Conservation (phyloP, 768 basidiomycete species). For the Termitomyces sp. region DNA sequence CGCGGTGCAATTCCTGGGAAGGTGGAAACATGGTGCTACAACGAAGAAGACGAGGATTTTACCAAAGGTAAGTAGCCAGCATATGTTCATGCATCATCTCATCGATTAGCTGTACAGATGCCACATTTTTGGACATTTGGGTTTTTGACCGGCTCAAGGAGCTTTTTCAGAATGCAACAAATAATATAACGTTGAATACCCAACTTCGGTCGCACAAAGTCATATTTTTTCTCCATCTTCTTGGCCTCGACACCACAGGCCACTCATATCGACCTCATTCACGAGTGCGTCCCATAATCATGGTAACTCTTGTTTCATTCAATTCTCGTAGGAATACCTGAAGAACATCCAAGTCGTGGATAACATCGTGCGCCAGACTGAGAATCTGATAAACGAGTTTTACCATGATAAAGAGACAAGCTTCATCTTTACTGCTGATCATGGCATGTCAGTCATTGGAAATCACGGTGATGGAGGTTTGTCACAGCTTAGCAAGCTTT, state of each 20-base stretch:
- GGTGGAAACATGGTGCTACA: conserved; percentile 74
- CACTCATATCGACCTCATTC: conserved; percentile 86
- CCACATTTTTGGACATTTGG: conserved; percentile 61
- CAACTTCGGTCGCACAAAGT: conserved; percentile 57
- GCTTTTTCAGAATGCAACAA: conserved; percentile 64
- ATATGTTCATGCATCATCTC: not conserved
- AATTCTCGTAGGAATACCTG: conserved; percentile 69
- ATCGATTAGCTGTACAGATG: not conserved
- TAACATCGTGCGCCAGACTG: conserved; percentile 63
- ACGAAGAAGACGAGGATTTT: conserved; percentile 80
- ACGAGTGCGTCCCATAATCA: conserved; percentile 34
- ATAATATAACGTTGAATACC: conserved; percentile 42
- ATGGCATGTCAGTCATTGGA: conserved; percentile 86
- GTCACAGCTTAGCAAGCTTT: conserved; percentile 15
- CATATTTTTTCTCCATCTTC: conserved; percentile 80
- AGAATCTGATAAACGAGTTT: conserved; percentile 58
- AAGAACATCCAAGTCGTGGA: conserved; percentile 80
- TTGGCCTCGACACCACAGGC: conserved; percentile 84
- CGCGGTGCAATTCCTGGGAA: conserved; percentile 68
- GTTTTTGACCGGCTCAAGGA: conserved; percentile 64
- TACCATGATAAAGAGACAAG: conserved; percentile 68
- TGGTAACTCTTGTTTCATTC: not conserved
- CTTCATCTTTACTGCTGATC: conserved; percentile 84
- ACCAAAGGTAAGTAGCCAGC: conserved; percentile 57
- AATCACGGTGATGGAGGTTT: conserved; percentile 88